Base-by-base conservation (phyloP, 2,329 filamentous ascomycete species). In the Fusarium sp. region DNA sequence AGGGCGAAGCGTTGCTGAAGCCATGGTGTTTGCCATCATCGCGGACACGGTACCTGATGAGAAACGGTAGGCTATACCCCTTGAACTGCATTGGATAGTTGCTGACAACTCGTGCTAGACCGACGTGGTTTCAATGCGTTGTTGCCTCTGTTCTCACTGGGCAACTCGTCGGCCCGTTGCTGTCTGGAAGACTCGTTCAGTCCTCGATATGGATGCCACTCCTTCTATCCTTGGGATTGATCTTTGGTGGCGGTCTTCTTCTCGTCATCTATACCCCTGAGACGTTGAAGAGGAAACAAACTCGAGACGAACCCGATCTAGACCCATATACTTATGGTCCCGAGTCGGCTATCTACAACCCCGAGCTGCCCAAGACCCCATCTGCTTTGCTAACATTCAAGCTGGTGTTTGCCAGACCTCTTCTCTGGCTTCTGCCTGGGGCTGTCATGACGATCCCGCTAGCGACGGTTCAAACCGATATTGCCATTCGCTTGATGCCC, bases 21-120 rank as follows among this genome's bases (percentile, higher is more conserved):
- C 70, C 28, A 72, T 72, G 63, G 56, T 72, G 11, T 73, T 73
- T 44, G 58, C 71, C 31, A 64, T 70, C 24, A 58, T 71, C 32
- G 66, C 62, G n/a, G 68, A 72, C 25, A 48, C 49, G 7, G 58
- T 55, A 12, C 45, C 64, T 13, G 40, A 54, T 22, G 36, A 47
- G 10, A 65, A 61, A 24, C 51, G 66, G 71, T 60, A 55, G 56
- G 47, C 55, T 26, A 4, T 24, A 12, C 12, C 22, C 7, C 6
- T 10, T 12, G 15, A 32, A 13, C 12, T 7, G 39, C 8, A 32
- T 26, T 35, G 31, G n/a, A 15, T 15, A 39, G 8, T 41, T 32
- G 6, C 39, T 61, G 11, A 55, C 22, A 8, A 5, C 5, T 4
- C 5, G 5, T n/a, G 3, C 12, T 35, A 72, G 70, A 28, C 54